Base-by-base conservation (phyloP, 495 filamentous ascomycete species). In the Halenospora varia region DNA sequence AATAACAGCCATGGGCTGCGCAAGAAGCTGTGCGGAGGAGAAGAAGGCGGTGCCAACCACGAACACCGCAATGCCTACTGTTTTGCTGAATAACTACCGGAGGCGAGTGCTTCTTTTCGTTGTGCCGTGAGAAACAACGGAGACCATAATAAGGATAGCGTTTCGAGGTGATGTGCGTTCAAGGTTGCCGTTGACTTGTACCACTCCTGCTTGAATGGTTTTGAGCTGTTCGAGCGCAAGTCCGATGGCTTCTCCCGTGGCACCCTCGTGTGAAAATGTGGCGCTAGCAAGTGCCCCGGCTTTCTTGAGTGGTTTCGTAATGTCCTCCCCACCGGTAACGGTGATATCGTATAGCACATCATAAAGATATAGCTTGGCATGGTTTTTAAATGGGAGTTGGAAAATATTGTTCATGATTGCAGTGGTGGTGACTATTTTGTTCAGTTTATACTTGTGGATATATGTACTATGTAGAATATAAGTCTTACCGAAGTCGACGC, bases 11-110 rank as follows among this genome's bases (percentile, higher is more conserved):
- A 62, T 49, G 6, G 50, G 40, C 15, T 61, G 20, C 2, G 57
- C 29, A 2, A 62, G 26, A 11, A 62, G 44, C 10, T 25, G 24
- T 1, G 35, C 46, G 8, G 60, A 53, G 6, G 60, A 47, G 29
- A 62, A 60, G 20, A 60, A n/a, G 3, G 48, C 26, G 10, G 60
- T 62, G 18, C 60, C 56, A 29, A 48, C 9, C 19, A 55, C 57
- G 39, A 59, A 62, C n/a, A 53, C 25, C 13, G 29, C 44, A 2
- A 62, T 48, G 23, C 60, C 48, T 46, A 13, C 18, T 10, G 20
- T 25, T 48, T 59, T 62, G 48, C 25, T 61, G 23, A 62, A 19
- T 8, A 24, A 15, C 23, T 48, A 10, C 10, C 10, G 19, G 44
- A 48, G 18, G 10, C 9, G 9, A 48, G 9, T 48, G 10, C 9